Evolutionary conservation across 208 protist species (phyloP).

Genomic region (Angomonas deanei): DNA sequence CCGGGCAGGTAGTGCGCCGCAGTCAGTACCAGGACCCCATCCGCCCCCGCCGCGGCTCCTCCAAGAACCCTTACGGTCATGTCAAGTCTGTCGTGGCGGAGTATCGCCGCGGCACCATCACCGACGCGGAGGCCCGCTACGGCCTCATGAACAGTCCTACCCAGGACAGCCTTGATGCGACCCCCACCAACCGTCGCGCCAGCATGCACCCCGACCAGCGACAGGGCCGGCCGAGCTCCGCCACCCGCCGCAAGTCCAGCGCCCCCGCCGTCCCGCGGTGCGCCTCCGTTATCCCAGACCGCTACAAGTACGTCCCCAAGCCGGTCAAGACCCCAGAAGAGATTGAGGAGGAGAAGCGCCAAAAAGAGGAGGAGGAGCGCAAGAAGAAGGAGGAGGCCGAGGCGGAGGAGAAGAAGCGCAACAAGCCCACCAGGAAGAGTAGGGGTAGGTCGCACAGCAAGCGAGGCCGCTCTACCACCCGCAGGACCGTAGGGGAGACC

Average conservation of each 20-base stretch:
- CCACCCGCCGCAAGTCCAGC: background rate
- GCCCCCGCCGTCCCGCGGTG: conserved; percentile 24
- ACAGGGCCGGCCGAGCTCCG: background rate
- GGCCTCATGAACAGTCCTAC: background rate
- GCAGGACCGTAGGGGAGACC: background rate
- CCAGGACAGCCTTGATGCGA: background rate
- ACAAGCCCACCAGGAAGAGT: conserved; percentile 2
- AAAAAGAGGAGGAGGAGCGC: background rate
- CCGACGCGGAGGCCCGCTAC: conserved; percentile 40
- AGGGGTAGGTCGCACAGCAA: background rate
- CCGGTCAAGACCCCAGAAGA: conserved; percentile 24
- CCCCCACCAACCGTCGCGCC: background rate
- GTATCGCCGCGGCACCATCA: conserved; percentile 40
- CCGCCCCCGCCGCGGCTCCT: conserved; percentile 1
- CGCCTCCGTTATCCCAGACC: conserved; percentile 42
- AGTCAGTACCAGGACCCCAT: background rate
- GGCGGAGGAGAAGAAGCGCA: background rate
- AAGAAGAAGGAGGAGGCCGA: background rate
- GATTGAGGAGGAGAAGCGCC: conserved; percentile 2
- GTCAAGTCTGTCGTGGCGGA: conserved; percentile 51
- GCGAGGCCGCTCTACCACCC: background rate
- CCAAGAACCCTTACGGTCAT: conserved; percentile 31
- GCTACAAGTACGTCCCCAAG: conserved; percentile 48
- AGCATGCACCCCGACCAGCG: conserved; percentile 1
- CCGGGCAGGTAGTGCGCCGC: background rate